Evolutionary conservation across 495 filamentous ascomycete genomes (phyloP).

Genomic region (Podospora appendiculata): DNA sequence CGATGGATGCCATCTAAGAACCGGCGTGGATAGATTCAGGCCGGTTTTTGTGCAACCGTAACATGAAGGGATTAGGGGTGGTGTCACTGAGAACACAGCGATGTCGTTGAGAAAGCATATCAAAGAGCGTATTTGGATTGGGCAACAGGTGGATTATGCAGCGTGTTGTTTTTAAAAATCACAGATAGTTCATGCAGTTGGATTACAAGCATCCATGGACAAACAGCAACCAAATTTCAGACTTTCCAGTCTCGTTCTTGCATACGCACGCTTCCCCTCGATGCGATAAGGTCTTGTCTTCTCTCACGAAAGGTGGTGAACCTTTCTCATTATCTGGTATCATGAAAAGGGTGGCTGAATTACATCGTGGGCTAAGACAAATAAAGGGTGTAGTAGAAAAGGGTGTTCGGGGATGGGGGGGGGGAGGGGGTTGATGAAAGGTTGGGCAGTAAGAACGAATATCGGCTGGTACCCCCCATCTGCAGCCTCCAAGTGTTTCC

Average conservation of each 20-base stretch:
- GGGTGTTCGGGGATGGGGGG: slow-evolving; percentile 2
- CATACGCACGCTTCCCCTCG: background rate
- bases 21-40: too few species aligned
- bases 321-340: slow-evolving; percentile 40
- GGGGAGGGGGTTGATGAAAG: background rate
- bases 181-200: too few species aligned
- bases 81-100: too few species aligned
- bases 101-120: too few species aligned
- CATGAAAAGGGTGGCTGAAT: slow-evolving; percentile 33
- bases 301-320: slow-evolving; percentile 14
- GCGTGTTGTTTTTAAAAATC: too few species aligned
- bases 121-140: too few species aligned
- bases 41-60: too few species aligned
- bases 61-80: too few species aligned
- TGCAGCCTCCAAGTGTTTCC: background rate
- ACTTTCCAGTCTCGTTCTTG: background rate
- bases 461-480: background rate
- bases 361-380: slow-evolving; percentile 36
- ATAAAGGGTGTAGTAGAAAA: slow-evolving; percentile 12
- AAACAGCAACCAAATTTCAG: background rate
- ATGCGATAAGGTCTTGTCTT: background rate
- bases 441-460: background rate
- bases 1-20: slow-evolving; percentile 75
- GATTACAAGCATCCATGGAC: too few species aligned
- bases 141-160: too few species aligned